Evolutionary conservation across 352 stramenopile species (phyloP).

Genomic region (Phytopythium ostracodes): DNA sequence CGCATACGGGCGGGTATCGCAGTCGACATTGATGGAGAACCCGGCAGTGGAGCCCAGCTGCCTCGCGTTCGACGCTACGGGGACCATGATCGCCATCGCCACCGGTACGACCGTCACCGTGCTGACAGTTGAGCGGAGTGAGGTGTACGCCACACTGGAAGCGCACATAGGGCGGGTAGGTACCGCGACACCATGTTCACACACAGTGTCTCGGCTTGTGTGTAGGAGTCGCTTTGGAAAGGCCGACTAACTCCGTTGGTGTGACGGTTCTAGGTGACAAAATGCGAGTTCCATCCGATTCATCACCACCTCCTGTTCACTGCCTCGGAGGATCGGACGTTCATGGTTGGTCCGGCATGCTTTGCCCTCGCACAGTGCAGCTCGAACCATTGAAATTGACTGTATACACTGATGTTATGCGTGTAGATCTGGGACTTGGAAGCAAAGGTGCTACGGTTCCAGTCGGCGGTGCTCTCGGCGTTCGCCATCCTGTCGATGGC

Average conservation of each 20-base stretch:
- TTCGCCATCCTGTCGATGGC: constrained; percentile 67
- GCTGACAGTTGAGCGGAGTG: constrained; percentile 42
- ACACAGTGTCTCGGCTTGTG: too few relatives aligned
- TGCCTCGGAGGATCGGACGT: constrained; percentile 77
- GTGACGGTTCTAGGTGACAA: constrained; percentile 44
- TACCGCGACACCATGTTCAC: too few relatives aligned
- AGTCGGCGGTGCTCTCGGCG: constrained; percentile 73
- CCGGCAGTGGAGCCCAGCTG: constrained; percentile 34
- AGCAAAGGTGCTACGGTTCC: constrained; percentile 56
- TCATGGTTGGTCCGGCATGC: constrained; percentile 41
- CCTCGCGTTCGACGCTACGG: constrained; percentile 62
- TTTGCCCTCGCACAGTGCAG: not conserved
- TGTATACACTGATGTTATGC: not conserved
- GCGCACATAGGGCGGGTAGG: constrained; percentile 55
- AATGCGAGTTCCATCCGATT: constrained; percentile 67
- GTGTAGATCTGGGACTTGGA: constrained; percentile 75
- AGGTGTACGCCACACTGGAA: constrained; percentile 64
- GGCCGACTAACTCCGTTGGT: not conserved
- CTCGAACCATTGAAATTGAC: not conserved
- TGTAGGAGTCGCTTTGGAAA: too few relatives aligned
- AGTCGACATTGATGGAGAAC: constrained; percentile 40
- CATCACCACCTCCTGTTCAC: constrained; percentile 67
- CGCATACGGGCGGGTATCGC: constrained; percentile 16
- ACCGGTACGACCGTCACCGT: constrained; percentile 51
- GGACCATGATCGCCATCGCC: constrained; percentile 51